A percentile compares a stretch with the other conserved stretches of the same genome.
Conservation (phyloP, 1,284 basidiomycete genomes). For the Ustilago cynodontis region DNA sequence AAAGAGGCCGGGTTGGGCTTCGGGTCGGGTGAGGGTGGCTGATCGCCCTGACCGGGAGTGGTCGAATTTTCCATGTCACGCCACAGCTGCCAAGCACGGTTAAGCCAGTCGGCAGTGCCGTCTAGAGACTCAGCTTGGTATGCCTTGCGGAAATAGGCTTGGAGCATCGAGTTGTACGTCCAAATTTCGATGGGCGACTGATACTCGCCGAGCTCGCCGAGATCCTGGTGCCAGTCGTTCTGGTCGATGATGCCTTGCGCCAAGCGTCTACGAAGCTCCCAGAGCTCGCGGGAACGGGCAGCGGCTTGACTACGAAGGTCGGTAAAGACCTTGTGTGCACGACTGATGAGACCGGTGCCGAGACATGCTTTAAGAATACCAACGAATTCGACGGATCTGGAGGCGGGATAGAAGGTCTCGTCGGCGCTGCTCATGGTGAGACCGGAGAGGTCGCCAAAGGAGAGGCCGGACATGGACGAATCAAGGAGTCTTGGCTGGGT, state of each 20-base stretch:
- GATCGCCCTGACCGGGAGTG: constrained; percentile 16
- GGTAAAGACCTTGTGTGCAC: constrained; percentile 64
- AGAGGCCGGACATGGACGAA: constrained; percentile 23
- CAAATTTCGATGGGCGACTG: constrained; percentile 51
- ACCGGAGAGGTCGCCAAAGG: constrained; percentile 47
- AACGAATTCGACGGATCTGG: constrained; percentile 54
- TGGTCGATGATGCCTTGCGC: constrained; percentile 45
- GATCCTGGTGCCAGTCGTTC: constrained; percentile 39
- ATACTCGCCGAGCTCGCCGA: constrained; percentile 26
- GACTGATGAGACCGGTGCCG: constrained; percentile 59
- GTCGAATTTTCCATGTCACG: constrained; percentile 51
- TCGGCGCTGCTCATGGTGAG: constrained; percentile 53
- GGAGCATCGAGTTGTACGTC: constrained; percentile 65
- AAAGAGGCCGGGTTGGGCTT: constrained; percentile 55
- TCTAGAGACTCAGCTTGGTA: constrained; percentile 48
- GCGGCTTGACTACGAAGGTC: constrained; percentile 55
- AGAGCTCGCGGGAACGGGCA: constrained; percentile 40
- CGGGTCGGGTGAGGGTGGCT: constrained; percentile 49
- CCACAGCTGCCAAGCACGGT: constrained; percentile 58
- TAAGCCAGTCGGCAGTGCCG: constrained; percentile 50
- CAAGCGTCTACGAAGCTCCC: constrained; percentile 38
- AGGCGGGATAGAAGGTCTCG: constrained; percentile 59
- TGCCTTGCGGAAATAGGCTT: constrained; percentile 61
- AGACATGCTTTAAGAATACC: constrained; percentile 66
- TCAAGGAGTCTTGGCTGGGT: constrained; percentile 12